These are phyloP conservation scores for Umbilicus rupestris DNA, from an alignment of 164 flowering plant species.

Conservation along the genomic window DNA sequence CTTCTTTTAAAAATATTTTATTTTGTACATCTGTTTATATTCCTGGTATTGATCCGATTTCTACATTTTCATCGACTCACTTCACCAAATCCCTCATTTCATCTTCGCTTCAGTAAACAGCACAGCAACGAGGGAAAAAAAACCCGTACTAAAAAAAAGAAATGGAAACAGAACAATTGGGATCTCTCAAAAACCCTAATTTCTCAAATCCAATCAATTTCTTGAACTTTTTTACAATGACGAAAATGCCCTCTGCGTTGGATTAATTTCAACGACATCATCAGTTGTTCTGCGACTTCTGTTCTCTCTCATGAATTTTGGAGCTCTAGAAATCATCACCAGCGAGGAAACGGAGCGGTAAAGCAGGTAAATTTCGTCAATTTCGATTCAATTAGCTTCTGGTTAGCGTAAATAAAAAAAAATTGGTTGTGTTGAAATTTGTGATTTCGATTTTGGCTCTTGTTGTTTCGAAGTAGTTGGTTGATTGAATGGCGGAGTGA, in stretches of 20 bases:
- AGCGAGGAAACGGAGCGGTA: background rate
- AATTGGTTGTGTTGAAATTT: background rate
- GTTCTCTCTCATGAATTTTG: background rate
- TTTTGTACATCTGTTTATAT: no score
- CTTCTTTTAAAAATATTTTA: no score
- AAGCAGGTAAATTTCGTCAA: background rate
- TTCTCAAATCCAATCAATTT: background rate
- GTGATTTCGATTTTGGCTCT: background rate
- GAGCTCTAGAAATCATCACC: slow-evolving; percentile 1
- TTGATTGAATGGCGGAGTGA: background rate
- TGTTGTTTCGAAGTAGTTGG: background rate
- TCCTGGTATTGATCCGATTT: no score
- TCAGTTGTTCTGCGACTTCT: background rate
- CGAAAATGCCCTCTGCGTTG: background rate
- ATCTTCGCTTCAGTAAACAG: no score
- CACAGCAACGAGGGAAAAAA: no score
- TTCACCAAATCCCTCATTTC: no score
- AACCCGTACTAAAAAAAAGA: no score
- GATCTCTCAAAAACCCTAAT: background rate
- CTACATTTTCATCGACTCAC: no score
- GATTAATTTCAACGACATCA: background rate
- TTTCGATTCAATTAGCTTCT: background rate
- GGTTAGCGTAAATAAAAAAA: background rate
- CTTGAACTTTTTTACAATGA: background rate
- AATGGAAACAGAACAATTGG: no score